Conservation (phyloP, 495 filamentous ascomycete genomes). For the Penicillium steckii region DNA sequence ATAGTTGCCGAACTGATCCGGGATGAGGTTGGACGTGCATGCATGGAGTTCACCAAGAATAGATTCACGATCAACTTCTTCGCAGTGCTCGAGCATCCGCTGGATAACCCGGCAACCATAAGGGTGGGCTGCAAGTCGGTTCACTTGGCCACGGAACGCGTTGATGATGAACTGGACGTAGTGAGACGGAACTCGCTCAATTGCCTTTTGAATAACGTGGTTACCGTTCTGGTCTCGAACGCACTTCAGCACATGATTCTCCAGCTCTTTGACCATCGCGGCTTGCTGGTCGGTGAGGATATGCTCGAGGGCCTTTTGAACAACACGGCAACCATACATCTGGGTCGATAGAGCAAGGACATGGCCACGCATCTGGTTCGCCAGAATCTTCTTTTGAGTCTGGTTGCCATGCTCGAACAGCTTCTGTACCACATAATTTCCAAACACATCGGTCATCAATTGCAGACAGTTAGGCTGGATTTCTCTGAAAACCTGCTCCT, state of each 20-base stretch:
- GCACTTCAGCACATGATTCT: conserved; percentile 73
- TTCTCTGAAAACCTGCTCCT: conserved; percentile 89
- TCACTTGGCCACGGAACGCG: conserved; percentile 79
- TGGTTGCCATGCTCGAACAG: conserved; percentile 97
- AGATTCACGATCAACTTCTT: conserved; percentile 63
- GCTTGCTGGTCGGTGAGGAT: conserved; percentile 89
- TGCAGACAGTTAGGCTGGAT: conserved; percentile 79
- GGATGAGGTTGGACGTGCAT: conserved; percentile 69
- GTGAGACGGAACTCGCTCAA: conserved; percentile 78
- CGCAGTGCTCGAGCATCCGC: conserved; percentile 84
- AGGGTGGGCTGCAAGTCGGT: conserved; percentile 70
- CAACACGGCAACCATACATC: conserved; percentile 95
- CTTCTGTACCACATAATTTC: conserved; percentile 98
- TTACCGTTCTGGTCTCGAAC: conserved; percentile 93
- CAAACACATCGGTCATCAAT: conserved; percentile 94
- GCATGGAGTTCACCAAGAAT: conserved; percentile 79
- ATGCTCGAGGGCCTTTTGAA: conserved; percentile 96
- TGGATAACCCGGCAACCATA: conserved; percentile 96
- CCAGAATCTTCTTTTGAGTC: conserved; percentile 83
- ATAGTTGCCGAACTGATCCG: conserved; percentile 95
- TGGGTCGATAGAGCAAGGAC: conserved; percentile 76
- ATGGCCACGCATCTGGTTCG: conserved; percentile 81
- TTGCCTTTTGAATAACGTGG: conserved; percentile 94
- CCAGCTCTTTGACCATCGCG: conserved; percentile 77
- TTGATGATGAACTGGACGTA: conserved; percentile 89